Evolutionary conservation across 305 asterid species (phyloP), one percentile per base, ranked within the genome.

Genomic region (Fraxinus paxiana): DNA sequence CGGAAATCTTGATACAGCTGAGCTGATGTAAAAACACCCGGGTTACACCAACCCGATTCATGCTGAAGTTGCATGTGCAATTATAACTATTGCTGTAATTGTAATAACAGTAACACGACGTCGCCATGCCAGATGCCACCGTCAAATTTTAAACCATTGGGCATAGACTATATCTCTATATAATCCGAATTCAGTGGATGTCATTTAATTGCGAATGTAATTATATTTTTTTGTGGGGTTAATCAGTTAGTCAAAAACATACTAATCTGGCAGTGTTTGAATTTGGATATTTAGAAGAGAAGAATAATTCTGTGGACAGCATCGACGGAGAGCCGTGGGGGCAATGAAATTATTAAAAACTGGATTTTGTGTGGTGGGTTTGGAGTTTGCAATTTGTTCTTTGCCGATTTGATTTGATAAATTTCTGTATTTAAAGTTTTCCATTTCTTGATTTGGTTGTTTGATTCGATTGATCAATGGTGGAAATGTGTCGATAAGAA

Each of bases 101-200:
- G 10, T 82, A 82, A 79, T 79, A 84, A 75, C 35, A 88, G 78
- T 79, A 79, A 31, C 75, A 70, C 37, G 91, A 83, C 48, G 90
- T 80, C 74, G 92, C 90, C 92, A 89, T 88, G 83, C 81, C 87
- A 88, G 90, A 89, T 86, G 82, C 81, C 87, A 87, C 86, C 88
- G 80, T 86, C 76, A 84, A 86, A 84, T 77, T 71, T 59, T n/a
- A 46, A 76, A 67, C 4, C 24, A 24, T 20, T 63, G 71, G 71
- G 71, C 34, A 63, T 9, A 7, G 15, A 22, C 31, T 63, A 63
- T 24, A 63, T 24, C 71, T 24, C 28, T 63, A 24, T 63, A 63
- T 24, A 8, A 20, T 20, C 28, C 31, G 30, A 61, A 20, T 61
- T 61, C 70, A 63, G 71, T 24, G 71, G 17, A 20, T 63, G 34